Conservation (phyloP, 495 filamentous ascomycete species). For the Mytilinidion resinicola region DNA sequence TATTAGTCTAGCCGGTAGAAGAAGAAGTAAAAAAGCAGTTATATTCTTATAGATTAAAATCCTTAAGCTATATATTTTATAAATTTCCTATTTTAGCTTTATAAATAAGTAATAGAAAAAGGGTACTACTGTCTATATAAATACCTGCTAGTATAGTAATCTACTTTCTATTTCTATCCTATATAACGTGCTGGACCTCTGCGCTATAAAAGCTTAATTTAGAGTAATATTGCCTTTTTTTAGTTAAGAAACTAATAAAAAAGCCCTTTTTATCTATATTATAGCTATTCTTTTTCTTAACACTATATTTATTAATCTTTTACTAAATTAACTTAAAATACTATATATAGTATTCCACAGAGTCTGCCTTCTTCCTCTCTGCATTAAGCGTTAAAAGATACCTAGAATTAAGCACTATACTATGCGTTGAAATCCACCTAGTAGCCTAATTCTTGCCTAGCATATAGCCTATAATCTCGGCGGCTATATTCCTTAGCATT, state of each 20-base stretch:
- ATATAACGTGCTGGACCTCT: not conserved
- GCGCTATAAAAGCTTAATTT: too few relatives aligned
- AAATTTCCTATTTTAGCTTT: not conserved
- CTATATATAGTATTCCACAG: not conserved
- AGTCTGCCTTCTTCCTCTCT: not conserved
- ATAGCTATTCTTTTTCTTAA: too few relatives aligned
- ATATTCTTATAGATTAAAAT: not conserved
- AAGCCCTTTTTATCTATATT: too few relatives aligned
- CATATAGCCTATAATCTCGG: not conserved
- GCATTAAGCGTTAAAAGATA: not conserved
- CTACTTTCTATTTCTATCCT: too few relatives aligned
- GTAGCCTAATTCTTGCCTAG: not conserved
- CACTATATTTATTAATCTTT: too few relatives aligned
- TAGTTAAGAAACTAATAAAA: too few relatives aligned
- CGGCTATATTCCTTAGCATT: not conserved
- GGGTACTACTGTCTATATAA: not conserved
- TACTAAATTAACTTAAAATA: slow-evolving; percentile 17
- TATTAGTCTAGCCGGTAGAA: not conserved
- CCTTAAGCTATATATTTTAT: not conserved
- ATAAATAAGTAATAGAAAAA: not conserved
- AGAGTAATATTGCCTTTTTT: too few relatives aligned
- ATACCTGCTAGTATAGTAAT: not conserved
- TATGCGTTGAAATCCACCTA: not conserved
- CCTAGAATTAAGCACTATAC: not conserved
- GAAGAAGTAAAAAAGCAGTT: not conserved